Percentiles rank a stretch among this genome's conserved stretches.
These are phyloP conservation scores for Coemansia sp. DNA, from an alignment of 192 early-diverging fungal species.

Conservation along the genomic window DNA sequence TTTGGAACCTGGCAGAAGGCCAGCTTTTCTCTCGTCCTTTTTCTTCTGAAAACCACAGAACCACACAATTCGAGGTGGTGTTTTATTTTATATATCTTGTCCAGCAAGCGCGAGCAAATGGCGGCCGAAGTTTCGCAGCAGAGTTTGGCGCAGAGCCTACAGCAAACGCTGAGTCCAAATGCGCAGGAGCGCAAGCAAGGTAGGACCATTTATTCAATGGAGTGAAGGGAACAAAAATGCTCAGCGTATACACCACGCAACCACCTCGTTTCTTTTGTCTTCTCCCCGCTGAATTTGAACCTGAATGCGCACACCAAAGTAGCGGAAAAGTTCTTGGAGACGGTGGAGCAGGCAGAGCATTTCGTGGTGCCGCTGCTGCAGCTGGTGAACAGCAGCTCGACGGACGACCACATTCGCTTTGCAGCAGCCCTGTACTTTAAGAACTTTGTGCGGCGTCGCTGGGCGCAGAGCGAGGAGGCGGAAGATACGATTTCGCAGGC, in stretches of 20 bases:
- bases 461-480: slow-evolving; percentile 55
- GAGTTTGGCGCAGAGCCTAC: slow-evolving; percentile 41
- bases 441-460: slow-evolving; percentile 89
- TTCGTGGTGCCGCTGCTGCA: slow-evolving; percentile 73
- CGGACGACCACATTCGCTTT: slow-evolving; percentile 65
- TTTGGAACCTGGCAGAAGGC: too few relatives aligned
- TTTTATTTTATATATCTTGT: not conserved
- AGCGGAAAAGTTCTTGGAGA: slow-evolving; percentile 58
- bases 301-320: not conserved
- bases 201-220: slow-evolving; percentile 1
- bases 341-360: slow-evolving; percentile 56
- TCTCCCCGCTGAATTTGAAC: too few relatives aligned
- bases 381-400: slow-evolving; percentile 61
- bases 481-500: slow-evolving; percentile 36
- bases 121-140: slow-evolving; percentile 14
- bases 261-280: too few relatives aligned
- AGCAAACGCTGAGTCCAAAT: slow-evolving; percentile 43
- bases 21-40: too few relatives aligned
- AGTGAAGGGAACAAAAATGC: too few relatives aligned
- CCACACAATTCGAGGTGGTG: too few relatives aligned
- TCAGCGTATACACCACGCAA: not conserved
- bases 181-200: slow-evolving; percentile 50
- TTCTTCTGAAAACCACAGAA: not conserved
- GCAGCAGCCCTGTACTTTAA: slow-evolving; percentile 91
- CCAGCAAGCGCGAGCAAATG: too few relatives aligned